phyloP scores from a whole-genome alignment of 345 rosid species.

The Eucalyptus caleyi region DNA sequence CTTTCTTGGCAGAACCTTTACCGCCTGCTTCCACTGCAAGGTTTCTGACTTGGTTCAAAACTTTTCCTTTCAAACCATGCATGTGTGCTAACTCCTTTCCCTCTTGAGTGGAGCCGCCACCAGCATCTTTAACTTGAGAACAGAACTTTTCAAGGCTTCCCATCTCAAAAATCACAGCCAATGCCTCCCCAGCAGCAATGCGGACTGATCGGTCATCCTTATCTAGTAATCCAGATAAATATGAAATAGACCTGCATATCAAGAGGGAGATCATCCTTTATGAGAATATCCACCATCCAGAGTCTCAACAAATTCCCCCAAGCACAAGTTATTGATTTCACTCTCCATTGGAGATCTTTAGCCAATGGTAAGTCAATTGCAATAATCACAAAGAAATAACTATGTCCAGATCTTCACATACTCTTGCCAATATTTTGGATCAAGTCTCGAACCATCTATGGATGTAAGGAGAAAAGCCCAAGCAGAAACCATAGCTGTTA shows the following conservation, averaged over 20 bases:
- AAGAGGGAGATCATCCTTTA: neutral
- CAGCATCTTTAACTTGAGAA: slow-evolving; percentile 21
- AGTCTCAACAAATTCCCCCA: neutral
- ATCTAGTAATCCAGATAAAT: slow-evolving; percentile 59
- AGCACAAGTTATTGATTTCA: neutral
- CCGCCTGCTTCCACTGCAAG: slow-evolving; percentile 92
- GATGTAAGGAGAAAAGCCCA: slow-evolving; percentile 93
- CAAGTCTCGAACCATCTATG: slow-evolving; percentile 32
- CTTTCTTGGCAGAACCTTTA: slow-evolving; percentile 89
- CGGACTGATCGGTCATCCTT: slow-evolving; percentile 85
- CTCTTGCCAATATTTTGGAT: slow-evolving; percentile 79
- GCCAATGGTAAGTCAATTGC: neutral
- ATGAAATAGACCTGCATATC: slow-evolving; percentile 56
- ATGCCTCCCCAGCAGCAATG: slow-evolving; percentile 92
- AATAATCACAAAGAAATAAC: neutral
- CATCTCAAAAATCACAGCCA: slow-evolving; percentile 68
- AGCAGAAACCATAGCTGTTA: slow-evolving; percentile 69
- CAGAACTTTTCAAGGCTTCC: slow-evolving; percentile 64
- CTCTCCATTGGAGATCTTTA: neutral
- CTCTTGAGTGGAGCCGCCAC: slow-evolving; percentile 24
- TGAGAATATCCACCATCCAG: neutral
- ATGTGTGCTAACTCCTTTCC: slow-evolving; percentile 32
- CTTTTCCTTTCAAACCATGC: slow-evolving; percentile 59
- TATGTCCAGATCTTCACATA: slow-evolving; percentile 4
- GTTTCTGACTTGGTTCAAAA: slow-evolving; percentile 54